A percentile compares a stretch with the other conserved stretches of the same genome.
Conservation (phyloP, 495 filamentous ascomycete genomes). For the Viridothelium virens region DNA sequence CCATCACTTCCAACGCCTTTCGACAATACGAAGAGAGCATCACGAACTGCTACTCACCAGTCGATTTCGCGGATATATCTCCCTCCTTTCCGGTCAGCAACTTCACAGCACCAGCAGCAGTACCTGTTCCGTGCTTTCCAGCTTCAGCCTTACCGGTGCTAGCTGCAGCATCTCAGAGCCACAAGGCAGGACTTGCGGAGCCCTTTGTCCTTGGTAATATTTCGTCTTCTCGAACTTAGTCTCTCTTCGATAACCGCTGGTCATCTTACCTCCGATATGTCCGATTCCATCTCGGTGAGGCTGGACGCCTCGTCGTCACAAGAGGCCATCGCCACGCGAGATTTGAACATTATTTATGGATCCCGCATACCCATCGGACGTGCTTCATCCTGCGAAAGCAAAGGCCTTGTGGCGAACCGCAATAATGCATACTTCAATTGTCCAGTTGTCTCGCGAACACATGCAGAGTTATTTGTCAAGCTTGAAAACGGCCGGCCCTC, state of each 20-base stretch:
- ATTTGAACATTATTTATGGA: slow-evolving; percentile 13
- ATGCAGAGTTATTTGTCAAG: slow-evolving; percentile 51
- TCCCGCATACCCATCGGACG: slow-evolving; percentile 46
- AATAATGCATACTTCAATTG: slow-evolving; percentile 73
- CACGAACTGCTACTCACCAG: too few relatives aligned
- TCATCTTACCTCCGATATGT: background rate
- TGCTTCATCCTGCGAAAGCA: slow-evolving; percentile 50
- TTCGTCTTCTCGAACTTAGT: background rate
- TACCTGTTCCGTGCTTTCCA: too few relatives aligned
- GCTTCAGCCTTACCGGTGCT: too few relatives aligned
- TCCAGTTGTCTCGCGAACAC: slow-evolving; percentile 71
- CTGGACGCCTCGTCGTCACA: background rate
- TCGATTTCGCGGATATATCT: too few relatives aligned
- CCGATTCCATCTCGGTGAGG: background rate
- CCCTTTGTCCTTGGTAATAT: too few relatives aligned
- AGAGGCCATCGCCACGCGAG: slow-evolving; percentile 10
- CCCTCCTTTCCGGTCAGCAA: too few relatives aligned
- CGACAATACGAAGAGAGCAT: too few relatives aligned
- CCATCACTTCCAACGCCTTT: background rate
- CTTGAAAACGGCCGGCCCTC: slow-evolving; percentile 25
- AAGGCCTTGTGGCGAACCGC: slow-evolving; percentile 42
- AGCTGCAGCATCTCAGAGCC: too few relatives aligned
- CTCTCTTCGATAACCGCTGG: background rate
- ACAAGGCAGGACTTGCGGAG: too few relatives aligned
- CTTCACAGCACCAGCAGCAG: too few relatives aligned